Base-by-base conservation (phyloP, 352 stramenopile genomes). In the Phytopythium helicoides region DNA sequence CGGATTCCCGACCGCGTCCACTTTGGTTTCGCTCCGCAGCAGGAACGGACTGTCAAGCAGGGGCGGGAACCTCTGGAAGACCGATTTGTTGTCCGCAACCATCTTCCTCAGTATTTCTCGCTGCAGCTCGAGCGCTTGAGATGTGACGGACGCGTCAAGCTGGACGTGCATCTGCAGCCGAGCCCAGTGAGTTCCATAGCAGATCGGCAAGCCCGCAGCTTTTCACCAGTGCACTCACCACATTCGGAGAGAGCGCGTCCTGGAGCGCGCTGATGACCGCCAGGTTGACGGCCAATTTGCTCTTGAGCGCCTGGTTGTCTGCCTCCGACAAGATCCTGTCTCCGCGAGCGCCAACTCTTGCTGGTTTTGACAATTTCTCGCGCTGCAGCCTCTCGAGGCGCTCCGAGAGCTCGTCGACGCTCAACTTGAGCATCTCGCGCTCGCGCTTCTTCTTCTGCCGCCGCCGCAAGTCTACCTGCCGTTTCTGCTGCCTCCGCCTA, bases 401-500 rank as follows among this genome's bases (percentile, higher is more conserved):
- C 37, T 44, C 44, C 42, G 33, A 28, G 23, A 49, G 42, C 23
- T 49, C 42, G 23, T 25, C 23, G 16, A 49, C 42, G 16, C 21
- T 25, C 42, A 19, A 11, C 2, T 23, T 7, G 23, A 49, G 25
- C 23, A 18, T 18, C 23, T 49, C 42, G 2, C 42, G 42, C 15
- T 49, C 42, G 23, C 19, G 14, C 26, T 49, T 49, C 42, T 37
- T 49, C 42, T 37, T 49, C 25, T 37, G n/a, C 23, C 42, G 42
- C 18, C 42, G 22, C 14, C 42, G 42, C 42, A 38, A n/a, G 42
- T 49, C 42, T 8, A 25, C 42, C 25, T 37, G 23, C 15, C 23
- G 42, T 15, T 49, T 49, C 16, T 25, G 42, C 42, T 14, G 19
- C 26, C 42, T 28, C 42, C 36, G 35, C n/a, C 18, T 16, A 21